These are phyloP conservation scores for Rheum nobile DNA, from an alignment of 148 eudicot genomes.

Conservation along the genomic window DNA sequence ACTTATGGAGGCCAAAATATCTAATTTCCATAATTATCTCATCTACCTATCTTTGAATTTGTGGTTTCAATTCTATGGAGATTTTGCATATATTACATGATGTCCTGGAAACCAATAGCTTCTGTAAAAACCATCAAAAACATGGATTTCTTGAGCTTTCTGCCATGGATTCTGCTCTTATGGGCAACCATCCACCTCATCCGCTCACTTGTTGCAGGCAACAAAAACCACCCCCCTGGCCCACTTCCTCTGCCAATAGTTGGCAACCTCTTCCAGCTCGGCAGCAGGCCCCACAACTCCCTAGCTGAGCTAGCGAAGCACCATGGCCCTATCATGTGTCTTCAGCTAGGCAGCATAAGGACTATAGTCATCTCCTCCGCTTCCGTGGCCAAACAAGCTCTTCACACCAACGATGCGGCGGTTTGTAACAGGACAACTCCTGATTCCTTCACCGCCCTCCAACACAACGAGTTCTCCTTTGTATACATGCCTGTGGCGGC, in stretches of 20 bases:
- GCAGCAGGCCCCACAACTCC: not conserved
- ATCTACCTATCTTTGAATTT: no score
- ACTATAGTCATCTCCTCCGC: not conserved
- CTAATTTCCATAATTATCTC: no score
- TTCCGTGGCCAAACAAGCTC: not conserved
- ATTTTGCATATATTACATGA: no score
- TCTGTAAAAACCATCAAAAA: no score
- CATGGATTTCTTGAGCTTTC: not conserved
- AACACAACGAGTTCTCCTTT: not conserved
- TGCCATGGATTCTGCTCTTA: not conserved
- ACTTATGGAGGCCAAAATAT: no score
- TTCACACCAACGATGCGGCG: not conserved
- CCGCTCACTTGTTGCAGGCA: not conserved
- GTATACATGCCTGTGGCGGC: not conserved
- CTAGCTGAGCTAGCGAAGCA: not conserved
- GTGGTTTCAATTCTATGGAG: no score
- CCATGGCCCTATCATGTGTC: slow-evolving; percentile 1
- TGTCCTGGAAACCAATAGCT: no score
- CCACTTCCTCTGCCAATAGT: not conserved
- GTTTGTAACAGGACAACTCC: not conserved
- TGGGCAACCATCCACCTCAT: not conserved
- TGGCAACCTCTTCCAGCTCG: not conserved
- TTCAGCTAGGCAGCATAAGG: not conserved
- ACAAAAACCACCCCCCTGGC: not conserved
- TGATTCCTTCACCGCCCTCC: not conserved